phyloP scores from a whole-genome alignment of 1,139 yeast species.

The Zygosaccharomyces sapae region DNA sequence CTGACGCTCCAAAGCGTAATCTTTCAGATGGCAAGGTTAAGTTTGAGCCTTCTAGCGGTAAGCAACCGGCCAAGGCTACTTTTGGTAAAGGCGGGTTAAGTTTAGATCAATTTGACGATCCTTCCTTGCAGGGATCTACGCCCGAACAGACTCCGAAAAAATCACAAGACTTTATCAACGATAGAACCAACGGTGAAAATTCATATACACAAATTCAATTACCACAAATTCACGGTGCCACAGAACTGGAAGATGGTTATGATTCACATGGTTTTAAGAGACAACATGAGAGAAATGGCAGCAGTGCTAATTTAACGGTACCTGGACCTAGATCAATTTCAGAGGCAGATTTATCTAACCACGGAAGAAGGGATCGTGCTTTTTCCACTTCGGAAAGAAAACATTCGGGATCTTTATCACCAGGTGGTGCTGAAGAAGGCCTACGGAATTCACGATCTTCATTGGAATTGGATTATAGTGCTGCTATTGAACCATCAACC shows the following conservation, averaged over 20 bases:
- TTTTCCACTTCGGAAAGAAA: conserved; percentile 21
- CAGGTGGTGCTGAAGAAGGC: conserved; percentile 1
- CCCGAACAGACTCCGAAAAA: conserved; percentile 13
- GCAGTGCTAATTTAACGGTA: neutral
- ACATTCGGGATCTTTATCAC: neutral
- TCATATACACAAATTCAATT: neutral
- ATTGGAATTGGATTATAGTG: neutral
- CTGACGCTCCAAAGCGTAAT: neutral
- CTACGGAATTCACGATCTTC: neutral
- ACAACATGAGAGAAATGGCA: neutral
- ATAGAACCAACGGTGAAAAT: conserved; percentile 10
- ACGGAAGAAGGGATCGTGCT: conserved; percentile 27
- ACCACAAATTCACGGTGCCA: neutral
- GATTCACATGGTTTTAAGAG: neutral
- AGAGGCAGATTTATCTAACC: conserved; percentile 11
- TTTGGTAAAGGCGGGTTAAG: conserved; percentile 71
- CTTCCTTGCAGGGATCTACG: conserved; percentile 37
- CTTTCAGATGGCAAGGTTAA: conserved; percentile 38
- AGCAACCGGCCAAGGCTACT: conserved; percentile 49
- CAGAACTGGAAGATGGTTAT: conserved; percentile 1
- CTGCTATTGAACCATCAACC: conserved; percentile 9
- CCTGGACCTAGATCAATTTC: conserved; percentile 10
- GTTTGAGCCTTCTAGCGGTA: conserved; percentile 53
- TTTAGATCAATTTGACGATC: conserved; percentile 40
- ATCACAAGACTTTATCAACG: conserved; percentile 6